Evolutionary conservation across 257 asterid genomes (phyloP), one percentile per base, ranked within the genome.

Genomic region (Linaria vulgaris): DNA sequence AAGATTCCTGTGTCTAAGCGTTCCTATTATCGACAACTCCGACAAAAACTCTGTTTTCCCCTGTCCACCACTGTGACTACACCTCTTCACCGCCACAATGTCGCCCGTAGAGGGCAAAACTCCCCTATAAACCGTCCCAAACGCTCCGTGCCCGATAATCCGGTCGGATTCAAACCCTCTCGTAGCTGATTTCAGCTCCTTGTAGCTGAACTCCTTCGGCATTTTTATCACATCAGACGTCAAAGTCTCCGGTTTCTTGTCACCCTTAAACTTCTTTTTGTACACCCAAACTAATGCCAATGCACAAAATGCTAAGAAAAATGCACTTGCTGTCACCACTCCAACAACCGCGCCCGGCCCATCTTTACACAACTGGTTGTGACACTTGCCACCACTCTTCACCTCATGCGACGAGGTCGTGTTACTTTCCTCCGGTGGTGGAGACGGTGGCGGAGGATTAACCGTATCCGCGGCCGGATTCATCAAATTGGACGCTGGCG

Each of bases 171-270:
- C 76, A 13, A 88, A 88, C 17, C 78, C 88, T 71, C 75, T 86
- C 0, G 96, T 88, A n/a, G 95, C 92, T 5, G 59, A 41, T 61
- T 70, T 82, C 8, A 88, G 84, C 69, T 80, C 92, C 56, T 79
- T 86, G 61, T 86, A 88, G 79, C 76, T 72, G 43, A 86, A 88
- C 63, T 88, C 90, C 69, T 81, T 88, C n/a, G 96, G 96, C 87
- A 72, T 86, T 79, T 79, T 86, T 59, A 88, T 76, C n/a, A 88
- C 67, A 46, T 86, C 90, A 2, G 82, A 75, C 4, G 84, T 84
- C 44, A 86, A 38, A 12, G 75, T 74, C 22, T 76, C 85, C 0
- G 81, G 56, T n/a, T 71, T 74, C 56, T 64, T 77, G 51, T 64
- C 76, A 3, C 53, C 67, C 69, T 78, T 86, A 69, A 78, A 80